Conservation (phyloP, 371 early-diverging fungal species). For the Dichotomocladium elegans region DNA sequence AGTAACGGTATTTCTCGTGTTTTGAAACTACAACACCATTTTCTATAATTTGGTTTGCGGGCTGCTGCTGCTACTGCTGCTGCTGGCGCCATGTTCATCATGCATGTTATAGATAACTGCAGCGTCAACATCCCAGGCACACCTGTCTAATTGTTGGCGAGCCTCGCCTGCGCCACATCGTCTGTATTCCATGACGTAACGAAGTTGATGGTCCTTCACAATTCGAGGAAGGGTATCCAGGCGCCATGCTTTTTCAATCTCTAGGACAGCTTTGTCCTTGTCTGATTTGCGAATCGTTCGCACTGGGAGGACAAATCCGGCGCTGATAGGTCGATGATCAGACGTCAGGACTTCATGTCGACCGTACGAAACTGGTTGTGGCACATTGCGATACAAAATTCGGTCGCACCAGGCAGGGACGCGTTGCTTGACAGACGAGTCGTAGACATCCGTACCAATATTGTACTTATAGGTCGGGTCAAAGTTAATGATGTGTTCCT, state of each 20-base stretch:
- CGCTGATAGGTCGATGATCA: slow-evolving; percentile 82
- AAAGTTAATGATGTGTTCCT: slow-evolving; percentile 64
- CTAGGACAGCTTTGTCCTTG: neutral
- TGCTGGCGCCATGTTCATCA: too few species aligned
- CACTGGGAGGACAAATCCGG: slow-evolving; percentile 37
- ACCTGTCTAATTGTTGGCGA: slow-evolving; percentile 2
- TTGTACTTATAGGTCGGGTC: slow-evolving; percentile 89
- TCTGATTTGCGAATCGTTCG: neutral
- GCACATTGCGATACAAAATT: slow-evolving; percentile 49
- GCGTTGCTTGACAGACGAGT: slow-evolving; percentile 76
- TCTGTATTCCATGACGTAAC: slow-evolving; percentile 25
- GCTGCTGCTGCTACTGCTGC: too few species aligned
- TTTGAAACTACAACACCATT: too few species aligned
- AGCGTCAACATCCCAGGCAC: slow-evolving; percentile 22
- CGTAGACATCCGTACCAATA: slow-evolving; percentile 62
- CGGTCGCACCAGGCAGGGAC: slow-evolving; percentile 88
- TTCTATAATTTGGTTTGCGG: too few species aligned
- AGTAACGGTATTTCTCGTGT: too few species aligned
- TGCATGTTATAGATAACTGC: too few species aligned
- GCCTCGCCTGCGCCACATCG: slow-evolving; percentile 19
- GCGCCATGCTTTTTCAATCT: slow-evolving; percentile 18
- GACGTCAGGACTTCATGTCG: slow-evolving; percentile 64
- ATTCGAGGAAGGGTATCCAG: slow-evolving; percentile 6
- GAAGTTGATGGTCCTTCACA: slow-evolving; percentile 19
- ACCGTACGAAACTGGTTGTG: slow-evolving; percentile 34